Evolutionary conservation across 352 stramenopile species (phyloP), one percentile per base, ranked within the genome.

Genomic region (Phytophthora citrophthora): DNA sequence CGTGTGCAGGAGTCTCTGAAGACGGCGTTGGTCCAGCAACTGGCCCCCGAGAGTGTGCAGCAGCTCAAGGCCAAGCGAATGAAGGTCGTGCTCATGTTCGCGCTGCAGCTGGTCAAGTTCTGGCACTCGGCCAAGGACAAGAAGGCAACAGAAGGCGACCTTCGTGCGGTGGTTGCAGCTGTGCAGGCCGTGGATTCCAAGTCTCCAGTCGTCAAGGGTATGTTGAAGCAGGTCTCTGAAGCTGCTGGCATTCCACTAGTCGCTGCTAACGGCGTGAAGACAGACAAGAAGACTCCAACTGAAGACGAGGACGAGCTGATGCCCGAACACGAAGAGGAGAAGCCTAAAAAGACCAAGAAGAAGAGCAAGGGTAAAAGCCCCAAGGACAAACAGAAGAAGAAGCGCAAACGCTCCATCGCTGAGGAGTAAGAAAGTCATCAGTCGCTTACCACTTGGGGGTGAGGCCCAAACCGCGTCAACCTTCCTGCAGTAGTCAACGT

Each of bases 41-140:
- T 93, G 67, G 41, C 61, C 26, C 56, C 61, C 10, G 66, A 81
- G 61, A 74, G 31, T 40, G 64, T 72, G 39, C 60, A 79, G 57
- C 72, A 88, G 40, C 65, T 87, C 41, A 90, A 90, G 63, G 61
- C 85, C n/a, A 95, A 93, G 76, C 83, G 81, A 12, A 64, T 95
- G 54, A 93, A 93, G 74, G 54, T 84, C 18, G 81, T 86, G 16
- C 58, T 93, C 40, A 74, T 74, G 61, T 93, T 80, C 57, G 76
- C 77, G 34, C 59, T 91, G 47, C 81, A 91, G 51, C 56, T 95
- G 5, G 76, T 92, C 41, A 88, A 90, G 62, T 74, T 78, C 31
- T 90, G 84, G 72, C 43, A 63, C 36, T 38, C 57, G n/a, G 45
- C 68, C 1, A 20, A 54, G 36, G 38, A 64, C 20, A 68, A 67